phyloP scores from a whole-genome alignment of 2,329 filamentous ascomycete species.

The Zymoseptoria pseudotritici region DNA sequence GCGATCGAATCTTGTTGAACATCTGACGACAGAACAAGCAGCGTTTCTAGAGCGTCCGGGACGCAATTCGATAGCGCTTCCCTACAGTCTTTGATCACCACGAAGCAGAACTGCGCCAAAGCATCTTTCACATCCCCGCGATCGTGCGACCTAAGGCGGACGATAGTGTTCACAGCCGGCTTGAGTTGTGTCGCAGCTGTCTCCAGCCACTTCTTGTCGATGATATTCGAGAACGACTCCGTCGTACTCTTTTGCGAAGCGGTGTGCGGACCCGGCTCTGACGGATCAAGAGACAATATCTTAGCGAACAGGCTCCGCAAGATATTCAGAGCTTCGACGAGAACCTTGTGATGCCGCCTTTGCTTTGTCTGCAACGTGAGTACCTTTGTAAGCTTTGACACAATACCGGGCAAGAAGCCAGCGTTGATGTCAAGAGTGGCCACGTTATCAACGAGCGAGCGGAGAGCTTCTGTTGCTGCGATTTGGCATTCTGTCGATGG shows the following conservation, averaged over 20 bases:
- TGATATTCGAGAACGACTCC: conserved; percentile 24
- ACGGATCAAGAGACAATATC: conserved; percentile 6
- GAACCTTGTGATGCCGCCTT: conserved; percentile 53
- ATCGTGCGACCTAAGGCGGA: conserved; percentile 66
- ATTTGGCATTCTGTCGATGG: conserved; percentile 61
- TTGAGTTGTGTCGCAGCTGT: conserved; percentile 77
- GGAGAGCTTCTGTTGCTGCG: conserved; percentile 59
- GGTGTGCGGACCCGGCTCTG: not conserved
- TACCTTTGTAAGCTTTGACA: conserved; percentile 72
- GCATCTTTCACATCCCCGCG: conserved; percentile 60
- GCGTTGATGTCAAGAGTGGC: conserved; percentile 68
- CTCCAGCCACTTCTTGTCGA: conserved; percentile 56
- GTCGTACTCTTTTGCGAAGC: not conserved
- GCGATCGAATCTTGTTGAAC: conserved; percentile 34
- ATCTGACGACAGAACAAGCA: conserved; percentile 59
- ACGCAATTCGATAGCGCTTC: conserved; percentile 62
- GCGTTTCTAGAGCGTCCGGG: conserved; percentile 69
- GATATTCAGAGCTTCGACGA: conserved; percentile 37
- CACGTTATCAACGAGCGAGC: conserved; percentile 55
- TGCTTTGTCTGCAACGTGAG: conserved; percentile 61
- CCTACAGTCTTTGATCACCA: conserved; percentile 71
- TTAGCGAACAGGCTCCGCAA: conserved; percentile 17
- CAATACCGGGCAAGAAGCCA: conserved; percentile 78
- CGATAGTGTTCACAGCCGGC: conserved; percentile 67
- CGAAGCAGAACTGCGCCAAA: conserved; percentile 64